phyloP scores from a whole-genome alignment of 2,329 filamentous ascomycete species.

The Diaporthe batatas region DNA sequence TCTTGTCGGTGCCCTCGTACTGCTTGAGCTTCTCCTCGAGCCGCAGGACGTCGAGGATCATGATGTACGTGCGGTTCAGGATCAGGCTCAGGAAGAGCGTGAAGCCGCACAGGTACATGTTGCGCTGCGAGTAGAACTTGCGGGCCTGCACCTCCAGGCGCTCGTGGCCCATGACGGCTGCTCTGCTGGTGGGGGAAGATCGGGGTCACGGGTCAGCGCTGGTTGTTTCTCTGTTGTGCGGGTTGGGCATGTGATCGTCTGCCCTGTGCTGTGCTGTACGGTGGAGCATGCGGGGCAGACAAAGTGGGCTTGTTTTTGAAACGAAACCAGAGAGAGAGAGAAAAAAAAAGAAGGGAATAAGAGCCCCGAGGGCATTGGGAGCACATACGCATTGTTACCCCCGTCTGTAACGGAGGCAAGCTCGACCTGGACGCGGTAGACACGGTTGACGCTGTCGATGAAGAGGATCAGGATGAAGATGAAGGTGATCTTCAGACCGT shows the following conservation, averaged over 20 bases:
- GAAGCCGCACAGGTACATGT: conserved; percentile 99
- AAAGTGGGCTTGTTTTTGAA: conserved; percentile 10
- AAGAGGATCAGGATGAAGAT: conserved; percentile 99
- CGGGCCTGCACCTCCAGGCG: conserved; percentile 98
- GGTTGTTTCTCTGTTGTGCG: background rate
- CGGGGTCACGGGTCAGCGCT: conserved; percentile 41
- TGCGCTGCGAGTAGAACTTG: conserved; percentile 99
- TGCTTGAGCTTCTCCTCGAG: conserved; percentile 93
- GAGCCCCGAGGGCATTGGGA: background rate
- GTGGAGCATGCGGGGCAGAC: background rate
- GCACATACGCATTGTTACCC: conserved; percentile 62
- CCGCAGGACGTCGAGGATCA: conserved; percentile 92
- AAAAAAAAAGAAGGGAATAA: background rate
- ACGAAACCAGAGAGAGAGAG: background rate
- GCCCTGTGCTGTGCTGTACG: conserved; percentile 2
- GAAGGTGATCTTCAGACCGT: conserved; percentile 98
- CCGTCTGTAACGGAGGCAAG: conserved; percentile 79
- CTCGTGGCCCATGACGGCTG: conserved; percentile 87
- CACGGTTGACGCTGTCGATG: conserved; percentile 93
- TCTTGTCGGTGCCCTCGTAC: conserved; percentile 75
- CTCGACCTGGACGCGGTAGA: conserved; percentile 96
- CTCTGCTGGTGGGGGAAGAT: conserved; percentile 49
- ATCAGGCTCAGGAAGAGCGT: conserved; percentile 98
- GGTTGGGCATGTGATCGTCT: background rate
- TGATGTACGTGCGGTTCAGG: conserved; percentile 97